These are phyloP conservation scores for Fusarium ambrosium DNA, from an alignment of 2,329 filamentous ascomycete genomes.

Conservation along the genomic window DNA sequence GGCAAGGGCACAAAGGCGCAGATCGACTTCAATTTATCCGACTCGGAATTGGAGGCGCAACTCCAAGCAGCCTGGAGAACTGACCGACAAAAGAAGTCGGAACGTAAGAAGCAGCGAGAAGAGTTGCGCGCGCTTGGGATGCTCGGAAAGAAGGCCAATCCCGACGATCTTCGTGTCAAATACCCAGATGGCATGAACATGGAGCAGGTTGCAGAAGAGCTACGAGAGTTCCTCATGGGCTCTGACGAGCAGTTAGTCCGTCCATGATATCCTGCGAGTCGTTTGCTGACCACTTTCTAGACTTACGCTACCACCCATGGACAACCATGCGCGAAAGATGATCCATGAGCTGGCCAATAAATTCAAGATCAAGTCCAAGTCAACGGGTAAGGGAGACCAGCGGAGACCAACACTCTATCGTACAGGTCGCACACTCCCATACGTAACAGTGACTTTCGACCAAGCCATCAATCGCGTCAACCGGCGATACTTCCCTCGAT, in stretches of 20 bases:
- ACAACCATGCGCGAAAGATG: constrained; percentile 79
- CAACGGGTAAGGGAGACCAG: constrained; percentile 77
- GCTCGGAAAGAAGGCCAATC: constrained; percentile 70
- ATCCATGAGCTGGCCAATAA: constrained; percentile 84
- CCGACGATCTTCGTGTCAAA: constrained; percentile 74
- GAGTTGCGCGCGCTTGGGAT: constrained; percentile 75
- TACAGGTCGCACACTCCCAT: constrained; percentile 74
- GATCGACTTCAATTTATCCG: constrained; percentile 67
- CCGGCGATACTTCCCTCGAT: constrained; percentile 68
- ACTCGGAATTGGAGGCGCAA: constrained; percentile 75
- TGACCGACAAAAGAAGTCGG: constrained; percentile 79
- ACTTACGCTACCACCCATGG: constrained; percentile 85
- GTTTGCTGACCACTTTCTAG: constrained; percentile 56
- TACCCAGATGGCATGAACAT: constrained; percentile 80
- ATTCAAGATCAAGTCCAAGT: constrained; percentile 87
- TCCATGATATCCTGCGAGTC: not conserved
- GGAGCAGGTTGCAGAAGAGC: constrained; percentile 78
- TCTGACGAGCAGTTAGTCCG: constrained; percentile 71
- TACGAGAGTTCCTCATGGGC: constrained; percentile 77
- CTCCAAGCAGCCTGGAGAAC: constrained; percentile 73
- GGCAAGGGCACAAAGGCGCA: constrained; percentile 72
- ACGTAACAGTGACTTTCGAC: constrained; percentile 69
- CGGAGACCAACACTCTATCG: constrained; percentile 85
- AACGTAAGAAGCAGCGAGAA: constrained; percentile 78
- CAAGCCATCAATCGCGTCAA: constrained; percentile 51